Base-by-base conservation (phyloP, 2,329 filamentous ascomycete species). In the Phialemonium atrogriseum region DNA sequence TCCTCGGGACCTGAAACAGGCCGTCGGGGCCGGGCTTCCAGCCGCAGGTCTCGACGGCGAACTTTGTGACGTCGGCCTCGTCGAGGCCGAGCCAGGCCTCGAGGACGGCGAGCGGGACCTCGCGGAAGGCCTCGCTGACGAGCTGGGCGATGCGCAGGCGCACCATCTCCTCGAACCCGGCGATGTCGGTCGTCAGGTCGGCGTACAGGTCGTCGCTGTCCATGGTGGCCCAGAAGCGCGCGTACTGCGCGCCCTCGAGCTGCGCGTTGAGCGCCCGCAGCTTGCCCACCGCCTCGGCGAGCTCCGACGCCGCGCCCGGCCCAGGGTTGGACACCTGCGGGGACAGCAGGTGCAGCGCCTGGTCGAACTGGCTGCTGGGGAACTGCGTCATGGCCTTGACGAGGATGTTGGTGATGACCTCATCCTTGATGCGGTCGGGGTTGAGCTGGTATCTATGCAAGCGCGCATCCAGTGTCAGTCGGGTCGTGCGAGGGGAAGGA, bases 341-440 rank as follows among this genome's bases (percentile, higher is more conserved):
- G 42, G 87, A 86, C 53, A 98, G 87, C 44, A 98, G 85, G 55
- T 94, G 85, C 40, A 98, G 80, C 51, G 84, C 83, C 50, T 96
- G 85, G 49, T 80, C 81, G 77, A 96, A 98, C 62, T 96, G 88
- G 26, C 91, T 79, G 13, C 84, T 88, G 43, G 91, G 91, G 72
- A 98, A 98, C 66, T 94, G 84, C 48, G 89, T 94, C 57, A 98
- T 80, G 46, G 88, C 76, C 73, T 96, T 98, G 70, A 94, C 88
- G 59, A 98, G 86, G 66, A 96, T 84, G 74, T 96, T 96, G 71
- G 91, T 96, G 62, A 91, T 87, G 54, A 89, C 86, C 64, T 98
- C 91, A 55, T 94, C 84, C 69, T 91, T 89, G 56, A 88, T 80
- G 49, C 94, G 85, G 70, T 96, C 88, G 32, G 91, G 91, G 77